Conservation (phyloP, 257 asterid species). For the Ilex asprella region DNA sequence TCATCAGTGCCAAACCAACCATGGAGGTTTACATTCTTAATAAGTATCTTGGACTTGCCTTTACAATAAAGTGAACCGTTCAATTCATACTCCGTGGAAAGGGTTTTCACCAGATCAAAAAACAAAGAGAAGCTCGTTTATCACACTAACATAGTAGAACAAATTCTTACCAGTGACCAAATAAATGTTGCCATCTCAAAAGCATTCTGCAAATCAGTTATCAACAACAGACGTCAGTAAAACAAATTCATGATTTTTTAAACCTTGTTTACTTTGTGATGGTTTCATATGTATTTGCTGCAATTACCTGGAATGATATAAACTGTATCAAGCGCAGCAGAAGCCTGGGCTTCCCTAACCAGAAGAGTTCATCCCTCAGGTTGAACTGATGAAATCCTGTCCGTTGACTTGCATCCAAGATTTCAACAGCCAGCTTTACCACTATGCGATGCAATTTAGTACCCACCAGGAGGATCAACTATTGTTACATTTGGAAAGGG, state of each 20-base stretch:
- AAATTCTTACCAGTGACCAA: slow-evolving; percentile 75
- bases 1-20: too few species aligned
- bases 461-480: slow-evolving; percentile 86
- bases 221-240: slow-evolving; percentile 6
- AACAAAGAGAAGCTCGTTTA: too few species aligned
- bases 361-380: slow-evolving; percentile 86
- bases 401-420: slow-evolving; percentile 54
- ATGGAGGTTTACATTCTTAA: too few species aligned
- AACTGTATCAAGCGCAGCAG: slow-evolving; percentile 76
- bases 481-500: slow-evolving; percentile 12
- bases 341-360: slow-evolving; percentile 87
- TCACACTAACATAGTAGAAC: background rate
- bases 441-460: slow-evolving; percentile 82
- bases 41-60: too few species aligned
- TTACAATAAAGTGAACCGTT: too few species aligned
- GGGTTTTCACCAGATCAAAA: background rate
- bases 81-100: too few species aligned
- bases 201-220: slow-evolving; percentile 60
- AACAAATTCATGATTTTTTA: background rate
- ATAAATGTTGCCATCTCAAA: slow-evolving; percentile 76
- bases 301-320: slow-evolving; percentile 75
- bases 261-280: background rate
- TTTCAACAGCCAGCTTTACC: slow-evolving; percentile 80
- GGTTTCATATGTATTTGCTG: background rate
- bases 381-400: slow-evolving; percentile 54